phyloP scores from a whole-genome alignment of 192 early-diverging fungal genomes.

The Umbelopsis isabellina region DNA sequence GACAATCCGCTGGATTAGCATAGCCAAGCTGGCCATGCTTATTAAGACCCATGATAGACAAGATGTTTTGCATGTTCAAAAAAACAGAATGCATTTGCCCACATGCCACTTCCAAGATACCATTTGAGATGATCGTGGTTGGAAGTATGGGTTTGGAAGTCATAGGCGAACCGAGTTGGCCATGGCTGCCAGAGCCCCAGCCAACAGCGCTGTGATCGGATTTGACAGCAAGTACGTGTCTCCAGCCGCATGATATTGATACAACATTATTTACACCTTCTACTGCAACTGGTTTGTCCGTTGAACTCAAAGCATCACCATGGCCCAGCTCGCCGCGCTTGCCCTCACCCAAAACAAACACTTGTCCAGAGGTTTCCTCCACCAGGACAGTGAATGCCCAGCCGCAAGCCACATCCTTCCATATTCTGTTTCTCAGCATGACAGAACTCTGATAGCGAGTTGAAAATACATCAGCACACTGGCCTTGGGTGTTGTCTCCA shows the following conservation, averaged over 20 bases:
- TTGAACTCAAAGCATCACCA: conserved; percentile 31
- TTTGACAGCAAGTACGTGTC: conserved; percentile 62
- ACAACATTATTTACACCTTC: conserved; percentile 35
- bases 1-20: background rate
- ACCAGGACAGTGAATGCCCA: conserved; percentile 61
- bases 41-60: conserved; percentile 63
- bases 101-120: conserved; percentile 59
- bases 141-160: conserved; percentile 30
- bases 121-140: conserved; percentile 24
- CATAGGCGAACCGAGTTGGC: conserved; percentile 51
- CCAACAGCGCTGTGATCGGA: conserved; percentile 43
- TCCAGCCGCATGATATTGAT: conserved; percentile 63
- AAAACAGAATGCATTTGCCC: conserved; percentile 67
- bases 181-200: conserved; percentile 63
- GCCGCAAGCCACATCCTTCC: conserved; percentile 61
- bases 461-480: conserved; percentile 36
- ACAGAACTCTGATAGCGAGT: conserved; percentile 2
- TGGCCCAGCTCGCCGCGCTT: conserved; percentile 56
- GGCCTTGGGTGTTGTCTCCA: conserved; percentile 55
- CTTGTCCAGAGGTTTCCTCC: conserved; percentile 10
- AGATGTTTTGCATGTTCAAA: conserved; percentile 45
- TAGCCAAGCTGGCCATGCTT: conserved; percentile 68
- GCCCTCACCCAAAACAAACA: conserved; percentile 61
- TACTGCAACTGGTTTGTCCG: conserved; percentile 25
- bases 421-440: background rate